A percentile compares a stretch with the other conserved stretches of the same genome.
Conservation (phyloP, 129 eudicot genomes). For the Ambrosia trifida region DNA sequence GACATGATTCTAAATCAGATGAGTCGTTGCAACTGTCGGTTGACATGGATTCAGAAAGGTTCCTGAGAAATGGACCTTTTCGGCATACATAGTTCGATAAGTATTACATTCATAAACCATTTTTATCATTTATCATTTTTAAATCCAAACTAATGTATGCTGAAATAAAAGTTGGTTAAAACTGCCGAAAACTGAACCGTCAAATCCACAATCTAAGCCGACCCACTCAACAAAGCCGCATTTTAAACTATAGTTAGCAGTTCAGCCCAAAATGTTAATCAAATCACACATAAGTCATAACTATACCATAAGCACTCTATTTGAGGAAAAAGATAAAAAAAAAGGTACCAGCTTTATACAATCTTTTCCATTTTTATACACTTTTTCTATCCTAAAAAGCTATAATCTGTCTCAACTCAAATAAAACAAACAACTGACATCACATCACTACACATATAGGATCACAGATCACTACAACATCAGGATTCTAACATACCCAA, state of each 20-base stretch:
- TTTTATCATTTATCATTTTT: too few species aligned
- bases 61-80: constrained; percentile 49
- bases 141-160: too few species aligned
- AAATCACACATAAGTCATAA: too few species aligned
- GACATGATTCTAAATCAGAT: constrained; percentile 49
- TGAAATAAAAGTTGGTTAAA: too few species aligned
- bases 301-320: too few species aligned
- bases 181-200: too few species aligned
- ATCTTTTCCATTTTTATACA: neutral
- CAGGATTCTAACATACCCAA: neutral
- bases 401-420: neutral
- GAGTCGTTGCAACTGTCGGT: constrained; percentile 43
- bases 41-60: constrained; percentile 60
- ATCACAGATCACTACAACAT: neutral
- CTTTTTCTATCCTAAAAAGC: neutral
- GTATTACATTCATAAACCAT: neutral
- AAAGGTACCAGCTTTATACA: constrained; percentile 6
- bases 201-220: too few species aligned
- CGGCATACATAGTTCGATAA: constrained; percentile 4
- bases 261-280: too few species aligned
- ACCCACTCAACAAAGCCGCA: too few species aligned
- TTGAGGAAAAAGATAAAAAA: constrained; percentile 4
- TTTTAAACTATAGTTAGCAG: too few species aligned
- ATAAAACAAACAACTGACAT: neutral
- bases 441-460: neutral